Base-by-base conservation (phyloP, 257 asterid species). In the Plantago ovata region DNA sequence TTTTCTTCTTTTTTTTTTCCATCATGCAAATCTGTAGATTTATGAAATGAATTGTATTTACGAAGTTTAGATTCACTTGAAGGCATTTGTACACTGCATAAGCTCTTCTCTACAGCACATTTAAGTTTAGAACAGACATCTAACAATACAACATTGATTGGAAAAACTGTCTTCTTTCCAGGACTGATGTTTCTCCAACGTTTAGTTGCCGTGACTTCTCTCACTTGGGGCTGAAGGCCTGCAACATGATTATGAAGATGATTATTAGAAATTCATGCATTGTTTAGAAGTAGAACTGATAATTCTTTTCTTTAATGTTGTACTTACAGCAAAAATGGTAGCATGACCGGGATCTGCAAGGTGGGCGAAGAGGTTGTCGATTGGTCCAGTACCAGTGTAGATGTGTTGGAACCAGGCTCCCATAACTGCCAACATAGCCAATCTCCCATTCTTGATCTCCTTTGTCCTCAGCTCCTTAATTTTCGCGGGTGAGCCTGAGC, bases 341-440 rank as follows among this genome's bases (percentile, higher is more conserved):
- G 95, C 95, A 28, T 92, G 97, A 38, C 98, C 98, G 0, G 98
- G 97, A 72, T 93, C 98, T 0, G 96, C 94, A 13, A 93, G 97
- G 80, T 93, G 97, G 61, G 95, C 97, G 19, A 88, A 88, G 71
- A 92, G 97, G 77, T 92, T 92, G 46, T 92, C 98, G 1, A 92
- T 92, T 24, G 98, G 98, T 5, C 97, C 98, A 0, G 91, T 84
- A 47, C 98, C 97, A 1, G 98, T 92, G 80, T 92, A 92, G 64
- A 88, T 86, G 69, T 87, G 96, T 73, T 93, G 98, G 77, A 93
- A 93, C 98, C 98, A 93, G 0, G 97, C 98, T 39, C 98, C 98
- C 80, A 93, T 80, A 10, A 93, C 98, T 0, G 97, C 98, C 81
- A 93, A 65, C 98, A 93, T 93, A 1, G 98, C 98, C 57, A 88